phyloP scores from a whole-genome alignment of 306 rosid genomes.

The Trifolium subterraneum region DNA sequence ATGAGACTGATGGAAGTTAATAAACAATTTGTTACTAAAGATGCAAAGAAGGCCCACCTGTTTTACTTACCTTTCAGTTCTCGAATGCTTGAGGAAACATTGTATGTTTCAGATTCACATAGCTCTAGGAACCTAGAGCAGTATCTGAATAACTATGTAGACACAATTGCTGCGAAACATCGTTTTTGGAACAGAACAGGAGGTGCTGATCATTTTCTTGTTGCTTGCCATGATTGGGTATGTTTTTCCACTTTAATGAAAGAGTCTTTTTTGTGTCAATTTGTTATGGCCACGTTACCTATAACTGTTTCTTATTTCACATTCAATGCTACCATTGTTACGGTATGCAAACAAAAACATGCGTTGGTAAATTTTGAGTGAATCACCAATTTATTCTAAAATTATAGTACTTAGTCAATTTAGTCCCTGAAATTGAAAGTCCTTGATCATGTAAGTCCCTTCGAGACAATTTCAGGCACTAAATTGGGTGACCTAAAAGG shows the following conservation, averaged over 20 bases:
- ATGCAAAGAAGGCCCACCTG: constrained; percentile 76
- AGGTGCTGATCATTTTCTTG: constrained; percentile 96
- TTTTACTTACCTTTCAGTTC: constrained; percentile 98
- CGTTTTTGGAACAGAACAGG: constrained; percentile 89
- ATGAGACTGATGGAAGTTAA: constrained; percentile 71
- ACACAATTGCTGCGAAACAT: constrained; percentile 59
- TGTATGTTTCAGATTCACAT: constrained; percentile 71
- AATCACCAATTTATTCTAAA: not conserved
- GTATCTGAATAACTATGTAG: constrained; percentile 69
- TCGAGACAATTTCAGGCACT: not conserved
- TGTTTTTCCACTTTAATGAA: constrained; percentile 39
- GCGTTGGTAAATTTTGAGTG: not conserved
- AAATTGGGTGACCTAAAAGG: not conserved
- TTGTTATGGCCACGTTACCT: too few relatives aligned
- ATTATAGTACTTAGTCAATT: not conserved
- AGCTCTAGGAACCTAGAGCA: constrained; percentile 56
- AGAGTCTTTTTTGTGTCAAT: constrained; percentile 17
- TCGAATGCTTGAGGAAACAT: constrained; percentile 70
- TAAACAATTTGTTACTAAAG: constrained; percentile 64
- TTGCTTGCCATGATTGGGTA: constrained; percentile 99
- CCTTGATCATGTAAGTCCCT: not conserved
- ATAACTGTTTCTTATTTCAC: too few relatives aligned
- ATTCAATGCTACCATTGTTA: constrained; percentile 11
- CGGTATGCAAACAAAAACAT: constrained; percentile 4
- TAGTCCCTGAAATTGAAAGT: not conserved